Evolutionary conservation across 306 rosid species (phyloP), one percentile per base, ranked within the genome.

Genomic region (Quercus bicolor): DNA sequence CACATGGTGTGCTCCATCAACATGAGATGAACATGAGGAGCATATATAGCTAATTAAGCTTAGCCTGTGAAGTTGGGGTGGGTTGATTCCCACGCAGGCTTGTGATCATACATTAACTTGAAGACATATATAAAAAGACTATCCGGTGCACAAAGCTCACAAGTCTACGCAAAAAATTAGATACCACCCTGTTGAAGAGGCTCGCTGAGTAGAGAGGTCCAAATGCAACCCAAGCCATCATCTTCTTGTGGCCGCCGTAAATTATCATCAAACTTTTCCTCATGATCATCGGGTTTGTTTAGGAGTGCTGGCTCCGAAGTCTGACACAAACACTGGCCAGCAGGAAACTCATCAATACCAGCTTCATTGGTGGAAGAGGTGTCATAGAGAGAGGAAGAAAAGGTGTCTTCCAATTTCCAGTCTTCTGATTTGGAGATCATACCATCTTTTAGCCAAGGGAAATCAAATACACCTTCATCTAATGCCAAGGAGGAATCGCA

Each of bases 391-490:
- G 84, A 79, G 34, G 95, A 83, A 77, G 82, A 76, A 76, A 92
- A 90, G 37, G 77, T 83, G 68, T 91, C 97, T 64, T 91, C 95
- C 54, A 88, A 82, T 78, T 81, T 88, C 84, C 77, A 86, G 24
- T 88, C 83, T 3, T 90, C 94, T 24, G 88, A 81, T 75, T 92
- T 87, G 24, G 81, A 87, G 4, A 86, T 83, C 14, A 89, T 88
- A 60, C 98, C 90, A 64, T 94, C 98, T 81, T 92, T 94, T 73
- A 89, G 85, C 97, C 98, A 94, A 1, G 98, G 97, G 70, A 94
- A 94, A 86, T 94, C 97, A 82, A 94, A 94, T 51, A 94, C 95
- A 64, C 88, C 95, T 2, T 91, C 93, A 62, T 87, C 95, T 5
- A 81, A 20, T 28, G 85, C 52, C 60, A 79, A 81, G 48, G 77